Base-by-base conservation (phyloP, 2,329 filamentous ascomycete species). In the Orbilia brochopaga region DNA sequence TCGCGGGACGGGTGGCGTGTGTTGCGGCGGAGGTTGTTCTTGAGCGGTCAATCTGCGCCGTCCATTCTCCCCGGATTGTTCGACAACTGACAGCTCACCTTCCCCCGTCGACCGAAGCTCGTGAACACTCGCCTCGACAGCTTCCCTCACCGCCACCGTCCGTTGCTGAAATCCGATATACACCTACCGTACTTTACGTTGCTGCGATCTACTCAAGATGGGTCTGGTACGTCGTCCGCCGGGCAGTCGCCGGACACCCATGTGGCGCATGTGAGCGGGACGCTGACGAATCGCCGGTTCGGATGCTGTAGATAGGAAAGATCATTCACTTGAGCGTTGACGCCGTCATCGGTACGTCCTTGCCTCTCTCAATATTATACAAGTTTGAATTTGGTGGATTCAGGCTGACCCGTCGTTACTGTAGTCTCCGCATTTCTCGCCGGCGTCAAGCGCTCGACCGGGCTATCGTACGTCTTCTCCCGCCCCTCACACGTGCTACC, bases 301-400 rank as follows among this genome's bases (percentile, higher is more conserved):
- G 35, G 23, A 23, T 50, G 2, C 40, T 32, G 82, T 88, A 97
- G 93, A 85, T 97, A 82, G 93, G 92, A 83, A 88, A 90, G 81
- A 82, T 97, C 78, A 90, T 90, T 80, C 93, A 97, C 83, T 96
- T 95, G 83, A 91, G 92, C 78, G 93, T 97, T 80, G 93, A 97
- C 82, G 93, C 93, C 75, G 91, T 97, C 76, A 87, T 97, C 77
- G 83, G 91, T 94, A 86, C 77, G 89, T 84, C 50, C 37, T 56
- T 15, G 17, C 53, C 63, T 74, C 58, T 72, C 77, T 77, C 46
- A 32, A 32, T 32, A 32, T 46, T 50, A 2, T 17, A 13, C 5
- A 73, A 30, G 30, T 2, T 30, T 37, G 24, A 24, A 24, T 11
- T 17, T n/a, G 15, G 27, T 7, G 59, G 23, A 27, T 5, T 48